Evolutionary conservation across 495 filamentous ascomycete species (phyloP), one percentile per base, ranked within the genome.

Genomic region (Tetracladium setigerum): DNA sequence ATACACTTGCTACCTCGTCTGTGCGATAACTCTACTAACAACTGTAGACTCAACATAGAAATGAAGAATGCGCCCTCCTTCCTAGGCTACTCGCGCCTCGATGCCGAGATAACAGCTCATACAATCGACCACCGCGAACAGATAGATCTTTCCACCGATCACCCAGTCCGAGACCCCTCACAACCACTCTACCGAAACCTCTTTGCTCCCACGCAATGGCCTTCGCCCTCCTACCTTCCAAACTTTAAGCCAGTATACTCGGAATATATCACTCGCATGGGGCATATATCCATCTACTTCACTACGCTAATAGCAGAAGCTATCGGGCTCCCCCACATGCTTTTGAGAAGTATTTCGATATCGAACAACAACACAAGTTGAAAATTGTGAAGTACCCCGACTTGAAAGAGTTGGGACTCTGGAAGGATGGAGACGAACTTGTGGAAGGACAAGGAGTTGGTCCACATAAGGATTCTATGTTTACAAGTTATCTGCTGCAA

Each of bases 361-460:
- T 69, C 3, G 71, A 79, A 50, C 83, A 89, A 64, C 84, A 95
- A 72, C 87, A 95, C 67, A 91, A 92, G 57, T 69, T 95, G 33
- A 97, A 97, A 61, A 86, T 95, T 47, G 79, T 96, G 53, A 94
- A 92, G 63, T 95, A 95, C 55, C 83, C 85, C 0, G 79, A 85
- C 57, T 66, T 78, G 1, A 62, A 71, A 4, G 60, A 64, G 49
- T 59, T 81, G 5, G 66, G 65, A 11, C 50, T 68, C 58, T 68
- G 10, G 60, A 81, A 59, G 31, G 69, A 67, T 14, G 65, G 64
- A 8, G 47, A 49, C 7, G 46, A 44, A n/a, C 39, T 50, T 13
- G 16, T 13, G 31, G 67, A 73, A 41, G 72, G 76, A 9, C 82
- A 86, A 57, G 89, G 89, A 16, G 88, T 95, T 1, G 89, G 92